Evolutionary conservation across 805 yeast species (phyloP), one percentile per base, ranked within the genome.

Genomic region (Yamadazyma laniorum): DNA sequence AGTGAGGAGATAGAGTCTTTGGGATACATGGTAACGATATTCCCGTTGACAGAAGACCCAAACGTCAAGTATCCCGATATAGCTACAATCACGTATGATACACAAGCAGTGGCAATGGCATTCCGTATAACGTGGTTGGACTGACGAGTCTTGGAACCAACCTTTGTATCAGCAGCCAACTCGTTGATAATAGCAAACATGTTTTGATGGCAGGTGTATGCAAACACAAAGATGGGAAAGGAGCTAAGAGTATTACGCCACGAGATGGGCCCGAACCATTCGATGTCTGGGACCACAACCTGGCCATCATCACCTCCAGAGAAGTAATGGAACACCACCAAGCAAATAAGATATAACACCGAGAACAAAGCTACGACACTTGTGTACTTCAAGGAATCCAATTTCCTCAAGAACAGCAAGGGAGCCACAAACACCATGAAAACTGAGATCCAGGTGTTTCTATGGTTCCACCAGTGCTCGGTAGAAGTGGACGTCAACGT

Each of bases 131-230:
- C 61, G 33, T 77, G 74, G 46, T 77, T 72, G 28, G 74, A 61
- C 48, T 68, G 74, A 39, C 74, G 55, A 1, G 74, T 67, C 47
- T 59, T 66, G 28, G 66, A 58, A 18, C 71, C 72, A 25, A 49
- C 58, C 3, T 25, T 44, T 6, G 59, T 70, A 49, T 50, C 50
- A n/a, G 65, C 61, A 37, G 57, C 49, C 45, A 84, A 64, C 58
- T 85, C 95, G 52, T 82, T 80, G 51, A 82, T 75, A 36, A 85
- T 82, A 7, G 88, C 80, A 55, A 81, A 83, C 70, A 85, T 77
- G 59, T 84, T 85, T 63, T 85, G 91, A 42, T 84, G 84, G 35
- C 93, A 88, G 1, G 91, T 84, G 58, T 75, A 85, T 1, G 95
- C 93, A 59, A 85, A 82, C 11, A 85, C 81, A 25, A 85, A 74